Evolutionary conservation across 192 early-diverging fungal genomes (phyloP).

Genomic region (Ambispora gerdemannii): DNA sequence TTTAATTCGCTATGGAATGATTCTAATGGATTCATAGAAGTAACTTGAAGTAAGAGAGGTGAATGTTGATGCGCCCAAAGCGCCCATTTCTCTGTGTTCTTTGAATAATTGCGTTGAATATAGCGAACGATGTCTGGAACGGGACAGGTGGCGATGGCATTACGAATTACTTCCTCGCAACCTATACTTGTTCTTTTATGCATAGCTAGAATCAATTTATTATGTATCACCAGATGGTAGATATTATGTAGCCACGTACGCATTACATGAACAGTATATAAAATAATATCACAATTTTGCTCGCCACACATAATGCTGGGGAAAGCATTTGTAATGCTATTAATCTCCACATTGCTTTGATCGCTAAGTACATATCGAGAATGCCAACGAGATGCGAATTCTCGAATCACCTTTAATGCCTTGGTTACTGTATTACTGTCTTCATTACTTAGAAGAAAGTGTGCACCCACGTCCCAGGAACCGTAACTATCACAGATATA

Average conservation of each 20-base stretch:
- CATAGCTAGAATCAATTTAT: constrained; percentile 7
- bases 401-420: constrained; percentile 24
- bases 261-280: constrained; percentile 32
- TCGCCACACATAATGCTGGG: neutral
- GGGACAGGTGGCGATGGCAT: constrained; percentile 11
- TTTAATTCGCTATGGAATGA: too few species aligned
- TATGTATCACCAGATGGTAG: neutral
- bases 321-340: constrained; percentile 28
- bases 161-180: neutral
- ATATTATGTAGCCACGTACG: neutral
- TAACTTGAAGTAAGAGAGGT: constrained; percentile 28
- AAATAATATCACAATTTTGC: constrained; percentile 27
- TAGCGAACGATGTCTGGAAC: neutral
- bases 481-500: constrained; percentile 24
- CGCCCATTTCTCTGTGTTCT: constrained; percentile 8
- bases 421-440: constrained; percentile 16
- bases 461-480: constrained; percentile 29
- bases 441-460: constrained; percentile 29
- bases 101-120: neutral
- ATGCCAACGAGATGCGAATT: neutral
- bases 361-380: constrained; percentile 27
- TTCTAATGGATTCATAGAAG: constrained; percentile 6
- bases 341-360: constrained; percentile 11
- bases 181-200: constrained; percentile 17
- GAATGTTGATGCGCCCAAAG: constrained; percentile 26